phyloP scores from a whole-genome alignment of 2,329 filamentous ascomycete species.

The Myriosclerotinia duriaeana region DNA sequence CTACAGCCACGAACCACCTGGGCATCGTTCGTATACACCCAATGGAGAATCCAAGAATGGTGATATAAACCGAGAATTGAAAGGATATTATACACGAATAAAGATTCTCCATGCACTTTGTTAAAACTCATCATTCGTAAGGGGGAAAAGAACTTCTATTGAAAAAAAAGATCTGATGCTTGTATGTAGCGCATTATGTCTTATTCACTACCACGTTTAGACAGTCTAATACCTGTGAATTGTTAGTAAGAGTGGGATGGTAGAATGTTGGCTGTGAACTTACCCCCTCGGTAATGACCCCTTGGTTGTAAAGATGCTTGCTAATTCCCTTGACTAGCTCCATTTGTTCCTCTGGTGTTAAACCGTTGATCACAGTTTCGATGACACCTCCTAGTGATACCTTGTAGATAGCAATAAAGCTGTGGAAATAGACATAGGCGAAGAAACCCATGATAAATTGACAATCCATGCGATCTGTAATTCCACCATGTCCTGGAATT shows the following conservation, averaged over 20 bases:
- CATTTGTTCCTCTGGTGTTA: conserved; percentile 83
- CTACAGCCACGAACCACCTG: neutral
- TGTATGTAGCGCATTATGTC: conserved; percentile 30
- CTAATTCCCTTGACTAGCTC: conserved; percentile 69
- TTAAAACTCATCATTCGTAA: conserved; percentile 22
- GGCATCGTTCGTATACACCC: conserved; percentile 17
- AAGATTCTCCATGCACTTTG: conserved; percentile 16
- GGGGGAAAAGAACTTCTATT: neutral
- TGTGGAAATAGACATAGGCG: conserved; percentile 97
- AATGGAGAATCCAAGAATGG: conserved; percentile 17
- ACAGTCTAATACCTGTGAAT: conserved; percentile 36
- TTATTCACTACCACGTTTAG: conserved; percentile 34
- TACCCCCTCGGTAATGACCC: conserved; percentile 43
- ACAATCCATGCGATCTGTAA: conserved; percentile 99
- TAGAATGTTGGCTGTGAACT: conserved; percentile 22
- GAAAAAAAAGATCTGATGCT: neutral
- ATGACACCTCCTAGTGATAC: conserved; percentile 82
- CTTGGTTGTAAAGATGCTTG: conserved; percentile 65
- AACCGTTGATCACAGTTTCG: conserved; percentile 86
- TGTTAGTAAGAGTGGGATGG: conserved; percentile 15
- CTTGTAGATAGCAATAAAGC: conserved; percentile 89
- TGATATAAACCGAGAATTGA: conserved; percentile 19
- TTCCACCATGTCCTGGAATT: conserved; percentile 94
- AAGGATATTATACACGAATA: conserved; percentile 24
- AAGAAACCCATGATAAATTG: conserved; percentile 99